phyloP scores from a whole-genome alignment of 257 asterid genomes.

The Primulina huaijiensis region DNA sequence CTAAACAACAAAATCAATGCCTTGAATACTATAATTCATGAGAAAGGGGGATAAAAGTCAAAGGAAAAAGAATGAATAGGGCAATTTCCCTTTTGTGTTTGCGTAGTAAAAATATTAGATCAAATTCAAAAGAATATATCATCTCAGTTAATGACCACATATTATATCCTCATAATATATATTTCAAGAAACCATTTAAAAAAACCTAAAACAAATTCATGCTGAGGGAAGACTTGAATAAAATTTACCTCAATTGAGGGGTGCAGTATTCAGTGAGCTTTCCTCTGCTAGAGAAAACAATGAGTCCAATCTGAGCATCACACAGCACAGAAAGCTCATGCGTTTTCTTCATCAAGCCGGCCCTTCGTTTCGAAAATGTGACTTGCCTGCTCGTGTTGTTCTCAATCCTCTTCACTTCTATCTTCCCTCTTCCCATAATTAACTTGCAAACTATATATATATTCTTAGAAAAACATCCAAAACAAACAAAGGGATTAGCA shows the following conservation, averaged over 20 bases:
- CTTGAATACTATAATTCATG: not conserved
- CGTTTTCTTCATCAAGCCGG: conserved; percentile 74
- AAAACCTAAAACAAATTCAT: not conserved
- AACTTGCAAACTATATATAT: not conserved
- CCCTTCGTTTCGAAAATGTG: conserved; percentile 69
- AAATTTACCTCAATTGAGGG: conserved; percentile 46
- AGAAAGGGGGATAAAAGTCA: not conserved
- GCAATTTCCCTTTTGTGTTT: not conserved
- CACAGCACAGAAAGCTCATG: conserved; percentile 88
- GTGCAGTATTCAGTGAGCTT: conserved; percentile 62
- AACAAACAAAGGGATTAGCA: conserved; percentile 6
- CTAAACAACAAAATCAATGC: not conserved
- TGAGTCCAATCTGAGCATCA: conserved; percentile 79
- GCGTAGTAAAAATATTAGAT: not conserved
- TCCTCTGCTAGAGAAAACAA: conserved; percentile 73
- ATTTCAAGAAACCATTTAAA: not conserved
- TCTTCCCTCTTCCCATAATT: conserved; percentile 77
- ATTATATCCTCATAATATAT: no score
- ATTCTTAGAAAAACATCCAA: not conserved
- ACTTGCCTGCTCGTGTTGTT: conserved; percentile 82
- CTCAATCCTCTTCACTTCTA: conserved; percentile 81
- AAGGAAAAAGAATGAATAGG: not conserved
- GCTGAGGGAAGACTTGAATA: not conserved
- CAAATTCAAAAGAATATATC: not conserved
- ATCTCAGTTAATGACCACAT: no score